Conservation (phyloP, 2,329 filamentous ascomycete genomes). For the Didymella glomerata region DNA sequence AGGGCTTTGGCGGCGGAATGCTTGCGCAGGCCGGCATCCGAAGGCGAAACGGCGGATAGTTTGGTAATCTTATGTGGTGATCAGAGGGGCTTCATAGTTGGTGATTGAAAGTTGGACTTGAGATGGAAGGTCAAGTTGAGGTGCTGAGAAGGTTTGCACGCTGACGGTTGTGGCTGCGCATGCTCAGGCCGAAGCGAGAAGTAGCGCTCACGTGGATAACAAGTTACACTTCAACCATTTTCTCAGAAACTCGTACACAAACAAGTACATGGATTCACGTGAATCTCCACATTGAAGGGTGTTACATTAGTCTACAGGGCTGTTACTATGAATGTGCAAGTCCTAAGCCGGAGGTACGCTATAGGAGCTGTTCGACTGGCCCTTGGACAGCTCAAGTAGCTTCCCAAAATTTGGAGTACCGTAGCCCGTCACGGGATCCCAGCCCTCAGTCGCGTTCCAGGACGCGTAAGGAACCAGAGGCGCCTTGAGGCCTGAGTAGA, state of each 20-base stretch:
- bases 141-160: constrained; percentile 4
- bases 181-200: neutral
- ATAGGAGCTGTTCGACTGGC: constrained; percentile 30
- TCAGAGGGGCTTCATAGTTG: neutral
- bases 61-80: constrained; percentile 1
- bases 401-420: constrained; percentile 50
- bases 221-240: too few relatives aligned
- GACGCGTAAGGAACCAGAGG: constrained; percentile 56
- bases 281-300: neutral
- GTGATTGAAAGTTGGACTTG: neutral
- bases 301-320: neutral
- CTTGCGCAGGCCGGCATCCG: neutral
- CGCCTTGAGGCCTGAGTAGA: constrained; percentile 50
- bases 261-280: neutral
- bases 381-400: constrained; percentile 40
- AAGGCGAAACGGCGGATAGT: neutral
- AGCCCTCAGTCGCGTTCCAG: constrained; percentile 61
- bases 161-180: constrained; percentile 14
- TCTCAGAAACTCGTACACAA: too few relatives aligned
- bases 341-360: constrained; percentile 7
- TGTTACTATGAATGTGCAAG: neutral
- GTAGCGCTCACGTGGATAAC: constrained; percentile 1
- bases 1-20: constrained; percentile 5
- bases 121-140: neutral
- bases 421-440: constrained; percentile 61